phyloP scores from a whole-genome alignment of 225 moss, liverwort and hornwort species.

The Straminergon stramineum region DNA sequence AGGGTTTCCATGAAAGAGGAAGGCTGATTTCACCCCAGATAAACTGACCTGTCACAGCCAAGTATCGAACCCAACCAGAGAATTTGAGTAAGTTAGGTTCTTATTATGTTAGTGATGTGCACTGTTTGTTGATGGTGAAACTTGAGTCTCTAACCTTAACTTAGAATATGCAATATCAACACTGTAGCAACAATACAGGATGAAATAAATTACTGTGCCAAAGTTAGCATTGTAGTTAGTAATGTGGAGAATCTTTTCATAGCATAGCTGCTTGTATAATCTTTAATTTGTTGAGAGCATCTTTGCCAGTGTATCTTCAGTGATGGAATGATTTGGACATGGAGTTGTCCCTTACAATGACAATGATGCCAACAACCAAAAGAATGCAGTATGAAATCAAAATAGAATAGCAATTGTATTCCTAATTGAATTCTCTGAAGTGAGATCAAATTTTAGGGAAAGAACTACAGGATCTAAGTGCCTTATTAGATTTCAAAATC shows the following conservation, averaged over 20 bases:
- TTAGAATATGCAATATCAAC: no score
- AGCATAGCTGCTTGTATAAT: no score
- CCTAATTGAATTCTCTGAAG: no score
- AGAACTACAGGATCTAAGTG: background rate
- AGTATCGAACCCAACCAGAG: no score
- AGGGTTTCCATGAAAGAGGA: no score
- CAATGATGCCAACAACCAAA: background rate
- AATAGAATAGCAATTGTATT: background rate
- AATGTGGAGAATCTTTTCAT: background rate
- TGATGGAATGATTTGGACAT: background rate
- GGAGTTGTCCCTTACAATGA: background rate
- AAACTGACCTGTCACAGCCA: no score
- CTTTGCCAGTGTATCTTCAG: background rate
- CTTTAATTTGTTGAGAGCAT: background rate
- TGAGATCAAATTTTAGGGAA: background rate
- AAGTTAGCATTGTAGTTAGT: background rate
- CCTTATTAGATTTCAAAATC: background rate
- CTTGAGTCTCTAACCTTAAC: background rate
- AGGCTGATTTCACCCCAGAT: no score
- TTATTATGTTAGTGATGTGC: background rate
- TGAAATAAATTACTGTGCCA: no score
- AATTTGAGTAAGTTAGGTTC: background rate
- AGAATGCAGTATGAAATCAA: background rate
- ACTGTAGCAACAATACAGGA: background rate
- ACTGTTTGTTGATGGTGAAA: background rate